Percentiles rank a stretch among this genome's conserved stretches.
These are phyloP conservation scores for Fusarium irregulare DNA, from an alignment of 2,329 filamentous ascomycete species.

Conservation along the genomic window DNA sequence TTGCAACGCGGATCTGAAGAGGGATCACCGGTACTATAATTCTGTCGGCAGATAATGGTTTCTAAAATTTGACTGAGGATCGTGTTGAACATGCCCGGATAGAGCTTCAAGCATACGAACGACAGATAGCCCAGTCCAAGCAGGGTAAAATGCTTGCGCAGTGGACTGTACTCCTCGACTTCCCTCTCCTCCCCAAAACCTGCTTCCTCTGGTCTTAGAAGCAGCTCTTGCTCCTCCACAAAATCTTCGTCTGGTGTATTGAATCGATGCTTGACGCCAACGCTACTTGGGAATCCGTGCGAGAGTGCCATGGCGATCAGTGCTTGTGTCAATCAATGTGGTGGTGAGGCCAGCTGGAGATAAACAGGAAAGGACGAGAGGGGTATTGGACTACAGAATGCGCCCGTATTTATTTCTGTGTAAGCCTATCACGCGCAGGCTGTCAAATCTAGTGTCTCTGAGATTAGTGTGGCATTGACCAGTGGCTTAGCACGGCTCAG, in stretches of 20 bases:
- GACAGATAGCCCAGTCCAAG: neutral
- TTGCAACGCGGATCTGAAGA: slow-evolving; percentile 1
- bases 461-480: neutral
- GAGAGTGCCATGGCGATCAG: neutral
- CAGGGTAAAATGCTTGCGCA: neutral
- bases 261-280: neutral
- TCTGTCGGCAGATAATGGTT: neutral
- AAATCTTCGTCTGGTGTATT: neutral
- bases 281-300: neutral
- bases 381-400: neutral
- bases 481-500: neutral
- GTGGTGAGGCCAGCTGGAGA: neutral
- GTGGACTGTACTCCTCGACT: slow-evolving; percentile 16
- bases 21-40: neutral
- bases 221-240: neutral
- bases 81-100: neutral
- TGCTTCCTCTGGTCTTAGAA: neutral
- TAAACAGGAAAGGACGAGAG: neutral
- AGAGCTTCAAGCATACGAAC: neutral
- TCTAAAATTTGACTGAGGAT: slow-evolving; percentile 1
- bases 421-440: neutral
- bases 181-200: neutral
- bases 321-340: neutral
- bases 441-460: neutral
- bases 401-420: neutral